A percentile compares a stretch with the other conserved stretches of the same genome.
phyloP scores from a whole-genome alignment of 331 rosid species.

The Malus hybrid region DNA sequence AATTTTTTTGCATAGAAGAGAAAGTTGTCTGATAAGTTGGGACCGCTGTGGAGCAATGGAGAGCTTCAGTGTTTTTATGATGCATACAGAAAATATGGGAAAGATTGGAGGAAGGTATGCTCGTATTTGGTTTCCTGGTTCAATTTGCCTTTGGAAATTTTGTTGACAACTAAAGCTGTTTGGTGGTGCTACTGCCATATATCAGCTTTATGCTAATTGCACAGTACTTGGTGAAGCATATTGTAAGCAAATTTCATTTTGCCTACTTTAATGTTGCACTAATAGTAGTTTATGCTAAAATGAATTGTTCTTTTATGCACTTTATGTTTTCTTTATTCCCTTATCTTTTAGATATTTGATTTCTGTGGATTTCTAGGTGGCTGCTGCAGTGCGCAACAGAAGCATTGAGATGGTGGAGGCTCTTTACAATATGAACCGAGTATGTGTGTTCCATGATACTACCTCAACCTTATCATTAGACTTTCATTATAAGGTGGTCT shows the following conservation, averaged over 20 bases:
- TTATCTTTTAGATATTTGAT: not conserved
- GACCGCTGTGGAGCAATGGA: constrained; percentile 59
- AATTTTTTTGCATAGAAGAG: constrained; percentile 42
- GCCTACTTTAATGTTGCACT: not conserved
- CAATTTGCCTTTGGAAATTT: constrained; percentile 10
- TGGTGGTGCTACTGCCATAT: not conserved
- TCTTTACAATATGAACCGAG: constrained; percentile 65
- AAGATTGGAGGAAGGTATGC: constrained; percentile 64
- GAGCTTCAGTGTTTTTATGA: constrained; percentile 62
- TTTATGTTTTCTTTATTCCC: constrained; percentile 4
- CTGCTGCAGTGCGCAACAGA: constrained; percentile 42
- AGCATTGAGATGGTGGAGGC: constrained; percentile 69
- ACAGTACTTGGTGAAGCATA: not conserved
- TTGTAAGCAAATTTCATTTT: not conserved
- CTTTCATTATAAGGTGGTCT: not conserved
- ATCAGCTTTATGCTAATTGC: not conserved
- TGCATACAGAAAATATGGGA: constrained; percentile 61
- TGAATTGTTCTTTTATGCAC: not conserved
- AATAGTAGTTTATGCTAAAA: not conserved
- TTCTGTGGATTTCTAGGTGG: constrained; percentile 48
- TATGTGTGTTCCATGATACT: constrained; percentile 19
- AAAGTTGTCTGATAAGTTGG: constrained; percentile 58
- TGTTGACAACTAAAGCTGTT: not conserved
- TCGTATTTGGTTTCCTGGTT: constrained; percentile 9
- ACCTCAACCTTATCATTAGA: not conserved